These are phyloP conservation scores for Ettlia oleoabundans DNA, from an alignment of 139 green algal genomes.

Conservation along the genomic window DNA sequence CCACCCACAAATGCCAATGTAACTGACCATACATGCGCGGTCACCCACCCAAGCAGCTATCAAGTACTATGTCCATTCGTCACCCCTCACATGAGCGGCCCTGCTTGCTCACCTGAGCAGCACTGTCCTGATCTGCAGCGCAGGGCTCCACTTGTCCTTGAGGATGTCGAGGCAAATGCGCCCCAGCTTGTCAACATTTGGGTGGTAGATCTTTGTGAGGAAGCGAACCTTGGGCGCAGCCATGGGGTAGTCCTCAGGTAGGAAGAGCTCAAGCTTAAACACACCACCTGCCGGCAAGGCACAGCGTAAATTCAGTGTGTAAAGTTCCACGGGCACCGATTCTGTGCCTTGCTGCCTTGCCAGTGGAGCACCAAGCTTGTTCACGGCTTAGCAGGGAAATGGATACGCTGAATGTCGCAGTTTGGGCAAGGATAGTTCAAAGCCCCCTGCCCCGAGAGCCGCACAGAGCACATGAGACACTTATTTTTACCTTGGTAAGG, in stretches of 20 bases:
- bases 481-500: slow-evolving; percentile 91
- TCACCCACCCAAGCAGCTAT: slow-evolving; percentile 81
- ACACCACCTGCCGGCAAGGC: slow-evolving; percentile 92
- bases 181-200: slow-evolving; percentile 99
- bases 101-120: slow-evolving; percentile 80
- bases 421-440: too few relatives aligned
- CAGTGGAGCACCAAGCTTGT: too few relatives aligned
- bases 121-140: slow-evolving; percentile 98
- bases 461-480: neutral
- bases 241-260: slow-evolving; percentile 99
- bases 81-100: too few relatives aligned
- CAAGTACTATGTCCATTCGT: too few relatives aligned
- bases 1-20: too few relatives aligned
- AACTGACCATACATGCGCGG: neutral
- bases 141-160: slow-evolving; percentile 99
- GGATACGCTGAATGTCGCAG: too few relatives aligned
- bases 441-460: neutral
- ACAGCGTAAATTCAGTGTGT: too few relatives aligned
- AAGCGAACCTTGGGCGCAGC: slow-evolving; percentile 98
- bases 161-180: slow-evolving; percentile 99
- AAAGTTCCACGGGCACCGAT: too few relatives aligned
- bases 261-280: slow-evolving; percentile 98
- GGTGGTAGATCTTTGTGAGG: slow-evolving; percentile 98
- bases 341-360: too few relatives aligned
- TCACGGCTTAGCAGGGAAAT: too few relatives aligned